These are phyloP conservation scores for Candida khao-thaluensis DNA, from an alignment of 805 yeast genomes.

Conservation along the genomic window DNA sequence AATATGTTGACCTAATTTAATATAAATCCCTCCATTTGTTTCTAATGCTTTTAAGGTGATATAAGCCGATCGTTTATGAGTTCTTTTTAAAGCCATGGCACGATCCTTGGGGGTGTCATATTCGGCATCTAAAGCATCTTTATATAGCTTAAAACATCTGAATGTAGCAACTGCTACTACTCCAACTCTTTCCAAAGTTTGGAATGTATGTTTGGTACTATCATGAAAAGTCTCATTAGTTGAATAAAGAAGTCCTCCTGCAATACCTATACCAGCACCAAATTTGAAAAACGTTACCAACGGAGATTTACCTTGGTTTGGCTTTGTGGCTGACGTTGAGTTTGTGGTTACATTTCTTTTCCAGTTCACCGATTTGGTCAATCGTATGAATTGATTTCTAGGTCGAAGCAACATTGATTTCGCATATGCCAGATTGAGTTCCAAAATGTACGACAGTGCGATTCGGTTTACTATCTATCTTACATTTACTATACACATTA, in stretches of 20 bases:
- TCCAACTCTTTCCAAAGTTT: conserved; percentile 51
- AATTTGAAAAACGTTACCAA: conserved; percentile 12
- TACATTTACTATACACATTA: no score
- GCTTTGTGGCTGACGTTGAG: not conserved
- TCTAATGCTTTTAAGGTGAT: conserved; percentile 79
- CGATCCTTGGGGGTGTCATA: conserved; percentile 47
- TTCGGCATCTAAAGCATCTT: conserved; percentile 48
- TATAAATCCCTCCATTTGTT: conserved; percentile 87
- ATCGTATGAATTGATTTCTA: not conserved
- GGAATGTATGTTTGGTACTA: conserved; percentile 30
- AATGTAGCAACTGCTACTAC: conserved; percentile 68
- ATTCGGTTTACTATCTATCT: no score
- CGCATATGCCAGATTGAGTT: not conserved
- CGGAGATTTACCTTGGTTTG: not conserved
- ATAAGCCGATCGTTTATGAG: conserved; percentile 75
- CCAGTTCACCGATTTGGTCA: not conserved
- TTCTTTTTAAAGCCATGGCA: conserved; percentile 51
- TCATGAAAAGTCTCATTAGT: conserved; percentile 39
- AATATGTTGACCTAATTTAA: conserved; percentile 92
- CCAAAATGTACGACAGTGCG: no score
- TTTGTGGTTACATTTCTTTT: not conserved
- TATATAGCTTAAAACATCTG: conserved; percentile 71
- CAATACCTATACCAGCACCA: conserved; percentile 30
- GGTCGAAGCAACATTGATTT: conserved; percentile 2
- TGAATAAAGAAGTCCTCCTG: conserved; percentile 27